Evolutionary conservation across 108 stramenopile species (phyloP).

Genomic region (Fistulifera pelliculosa): DNA sequence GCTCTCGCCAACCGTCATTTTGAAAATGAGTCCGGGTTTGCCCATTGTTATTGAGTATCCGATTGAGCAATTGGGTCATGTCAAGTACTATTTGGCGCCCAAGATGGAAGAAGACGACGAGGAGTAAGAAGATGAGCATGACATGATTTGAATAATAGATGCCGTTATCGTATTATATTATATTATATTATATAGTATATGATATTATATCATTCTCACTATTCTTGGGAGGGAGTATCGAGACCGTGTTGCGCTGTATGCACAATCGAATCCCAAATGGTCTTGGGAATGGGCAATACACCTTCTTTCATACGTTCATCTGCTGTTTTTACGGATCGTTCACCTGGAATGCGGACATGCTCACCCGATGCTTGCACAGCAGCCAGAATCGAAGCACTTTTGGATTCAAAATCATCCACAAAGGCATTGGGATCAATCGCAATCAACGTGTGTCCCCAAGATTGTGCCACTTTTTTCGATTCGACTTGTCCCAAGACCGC

Average conservation of each 20-base stretch:
- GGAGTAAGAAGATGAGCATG: background rate
- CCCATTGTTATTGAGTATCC: conserved; percentile 98
- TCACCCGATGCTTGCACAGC: conserved; percentile 17
- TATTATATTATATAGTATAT: too few species aligned
- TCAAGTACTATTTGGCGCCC: conserved; percentile 98
- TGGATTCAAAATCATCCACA: conserved; percentile 31
- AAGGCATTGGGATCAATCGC: conserved; percentile 31
- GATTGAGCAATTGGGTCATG: conserved; percentile 81
- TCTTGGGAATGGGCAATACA: conserved; percentile 16
- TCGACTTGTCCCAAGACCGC: conserved; percentile 28
- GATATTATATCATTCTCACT: too few species aligned
- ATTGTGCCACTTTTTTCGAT: conserved; percentile 24
- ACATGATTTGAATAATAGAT: too few species aligned
- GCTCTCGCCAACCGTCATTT: conserved; percentile 74
- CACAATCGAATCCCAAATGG: conserved; percentile 24
- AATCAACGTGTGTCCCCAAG: conserved; percentile 28
- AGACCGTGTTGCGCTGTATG: conserved; percentile 17
- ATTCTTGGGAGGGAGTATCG: too few species aligned
- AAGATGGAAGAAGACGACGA: conserved; percentile 95
- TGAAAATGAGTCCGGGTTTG: conserved; percentile 93
- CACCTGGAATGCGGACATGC: conserved; percentile 20
- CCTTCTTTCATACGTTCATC: conserved; percentile 8
- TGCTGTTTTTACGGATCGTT: conserved; percentile 15
- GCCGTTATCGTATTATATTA: too few species aligned
- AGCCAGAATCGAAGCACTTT: conserved; percentile 8